A percentile compares a stretch with the other conserved stretches of the same genome.
These are phyloP conservation scores for Blastobotrys buckinghamii DNA, from an alignment of 1,139 yeast species.

Conservation along the genomic window DNA sequence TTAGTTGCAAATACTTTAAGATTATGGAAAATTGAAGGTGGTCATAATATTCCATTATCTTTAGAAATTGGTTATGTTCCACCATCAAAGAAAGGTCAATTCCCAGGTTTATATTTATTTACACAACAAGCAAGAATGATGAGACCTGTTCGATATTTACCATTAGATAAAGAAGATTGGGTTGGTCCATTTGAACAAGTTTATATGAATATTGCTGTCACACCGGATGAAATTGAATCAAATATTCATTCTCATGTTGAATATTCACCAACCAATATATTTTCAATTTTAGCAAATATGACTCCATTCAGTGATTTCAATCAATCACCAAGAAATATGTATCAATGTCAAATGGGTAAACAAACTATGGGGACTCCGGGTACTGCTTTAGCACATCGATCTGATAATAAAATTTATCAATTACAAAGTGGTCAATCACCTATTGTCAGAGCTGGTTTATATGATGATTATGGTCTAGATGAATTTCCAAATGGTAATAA, in stretches of 20 bases:
- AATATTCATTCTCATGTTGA: conserved; percentile 90
- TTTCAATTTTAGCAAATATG: conserved; percentile 89
- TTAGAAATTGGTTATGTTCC: conserved; percentile 95
- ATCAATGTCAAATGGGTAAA: conserved; percentile 99
- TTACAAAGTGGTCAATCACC: conserved; percentile 98
- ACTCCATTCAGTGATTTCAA: conserved; percentile 98
- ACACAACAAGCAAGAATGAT: conserved; percentile 94
- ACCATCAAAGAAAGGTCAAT: conserved; percentile 90
- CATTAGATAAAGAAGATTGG: conserved; percentile 73
- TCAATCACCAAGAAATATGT: conserved; percentile 99
- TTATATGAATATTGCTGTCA: conserved; percentile 91
- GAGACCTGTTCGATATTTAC: conserved; percentile 91
- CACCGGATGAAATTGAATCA: conserved; percentile 82
- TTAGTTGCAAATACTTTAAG: conserved; percentile 86
- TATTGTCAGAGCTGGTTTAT: conserved; percentile 86
- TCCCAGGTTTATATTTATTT: conserved; percentile 88
- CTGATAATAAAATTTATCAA: conserved; percentile 90
- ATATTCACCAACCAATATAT: conserved; percentile 86
- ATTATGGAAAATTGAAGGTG: conserved; percentile 86
- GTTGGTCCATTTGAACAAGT: conserved; percentile 98
- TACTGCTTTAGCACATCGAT: conserved; percentile 85
- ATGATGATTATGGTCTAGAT: conserved; percentile 96
- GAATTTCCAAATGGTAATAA: conserved; percentile 98
- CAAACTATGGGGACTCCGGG: conserved; percentile 99
- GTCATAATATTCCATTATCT: conserved; percentile 69